phyloP scores from a whole-genome alignment of 495 filamentous ascomycete genomes.

The Tuber brumale region DNA sequence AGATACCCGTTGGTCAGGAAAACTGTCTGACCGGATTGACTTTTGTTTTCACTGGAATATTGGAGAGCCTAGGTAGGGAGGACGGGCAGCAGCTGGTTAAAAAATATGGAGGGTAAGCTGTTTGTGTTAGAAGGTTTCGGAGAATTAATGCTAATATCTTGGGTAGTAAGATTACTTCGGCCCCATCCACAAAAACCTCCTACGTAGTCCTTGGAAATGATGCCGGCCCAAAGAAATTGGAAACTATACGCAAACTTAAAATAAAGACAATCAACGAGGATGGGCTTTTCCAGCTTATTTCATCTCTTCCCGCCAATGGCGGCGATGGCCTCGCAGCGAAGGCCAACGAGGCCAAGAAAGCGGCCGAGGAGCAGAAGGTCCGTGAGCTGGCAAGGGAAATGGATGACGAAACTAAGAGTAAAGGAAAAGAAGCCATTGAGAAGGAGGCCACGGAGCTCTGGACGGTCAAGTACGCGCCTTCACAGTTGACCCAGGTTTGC shows the following conservation, averaged over 20 bases:
- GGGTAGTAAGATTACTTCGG: conserved; percentile 62
- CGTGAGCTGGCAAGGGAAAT: conserved; percentile 72
- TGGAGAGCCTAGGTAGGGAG: conserved; percentile 71
- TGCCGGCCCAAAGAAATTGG: conserved; percentile 89
- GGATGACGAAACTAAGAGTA: conserved; percentile 58
- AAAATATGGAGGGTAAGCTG: conserved; percentile 82
- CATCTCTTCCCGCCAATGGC: conserved; percentile 73
- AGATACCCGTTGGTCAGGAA: conserved; percentile 75
- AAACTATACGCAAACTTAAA: conserved; percentile 66
- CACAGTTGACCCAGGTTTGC: conserved; percentile 75
- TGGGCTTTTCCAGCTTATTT: conserved; percentile 82
- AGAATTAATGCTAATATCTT: conserved; percentile 54
- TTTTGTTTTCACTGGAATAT: conserved; percentile 94
- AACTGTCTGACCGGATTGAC: conserved; percentile 88
- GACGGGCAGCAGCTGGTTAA: conserved; percentile 84
- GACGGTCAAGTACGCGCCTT: conserved; percentile 94
- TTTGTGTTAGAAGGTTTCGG: conserved; percentile 58
- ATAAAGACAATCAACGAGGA: conserved; percentile 92
- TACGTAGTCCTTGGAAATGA: conserved; percentile 88
- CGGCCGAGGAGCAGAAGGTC: conserved; percentile 71
- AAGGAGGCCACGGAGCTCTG: conserved; percentile 65
- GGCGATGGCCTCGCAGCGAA: conserved; percentile 82
- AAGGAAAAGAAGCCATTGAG: conserved; percentile 31
- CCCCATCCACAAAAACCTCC: conserved; percentile 83
- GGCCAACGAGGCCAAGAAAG: conserved; percentile 71